A percentile compares a stretch with the other conserved stretches of the same genome.
These are phyloP conservation scores for Ustanciosporium gigantosporum DNA, from an alignment of 1,284 basidiomycete genomes.

Conservation along the genomic window DNA sequence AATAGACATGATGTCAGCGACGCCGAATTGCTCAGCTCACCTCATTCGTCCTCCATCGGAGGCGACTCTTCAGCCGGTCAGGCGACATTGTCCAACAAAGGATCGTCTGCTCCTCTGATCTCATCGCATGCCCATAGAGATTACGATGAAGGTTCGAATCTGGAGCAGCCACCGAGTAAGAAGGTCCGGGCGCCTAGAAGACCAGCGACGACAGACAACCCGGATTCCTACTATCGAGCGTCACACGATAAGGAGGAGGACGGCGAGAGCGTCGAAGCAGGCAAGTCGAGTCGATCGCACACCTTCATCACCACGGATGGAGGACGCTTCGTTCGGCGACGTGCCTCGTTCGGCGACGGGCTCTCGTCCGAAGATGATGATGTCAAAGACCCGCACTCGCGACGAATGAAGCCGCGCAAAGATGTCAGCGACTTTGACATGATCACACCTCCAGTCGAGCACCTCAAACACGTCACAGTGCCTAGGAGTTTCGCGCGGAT, in stretches of 20 bases:
- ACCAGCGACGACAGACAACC: background rate
- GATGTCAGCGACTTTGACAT: constrained; percentile 48
- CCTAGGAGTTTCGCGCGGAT: constrained; percentile 16
- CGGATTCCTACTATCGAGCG: background rate
- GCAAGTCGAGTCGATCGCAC: background rate
- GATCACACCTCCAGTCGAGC: constrained; percentile 47
- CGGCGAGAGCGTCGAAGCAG: too few species aligned
- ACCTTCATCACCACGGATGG: background rate
- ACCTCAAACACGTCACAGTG: constrained; percentile 35
- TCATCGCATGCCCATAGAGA: too few species aligned
- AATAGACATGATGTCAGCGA: too few species aligned
- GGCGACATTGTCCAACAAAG: too few species aligned
- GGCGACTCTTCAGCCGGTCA: too few species aligned
- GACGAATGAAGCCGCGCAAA: constrained; percentile 37
- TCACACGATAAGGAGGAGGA: background rate
- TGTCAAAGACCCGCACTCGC: too few species aligned
- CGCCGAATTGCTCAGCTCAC: too few species aligned
- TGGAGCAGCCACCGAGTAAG: background rate
- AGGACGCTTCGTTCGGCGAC: background rate
- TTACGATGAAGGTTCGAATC: background rate
- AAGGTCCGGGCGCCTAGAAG: background rate
- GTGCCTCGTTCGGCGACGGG: constrained; percentile 6
- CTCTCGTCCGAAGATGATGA: too few species aligned
- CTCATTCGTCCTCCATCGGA: too few species aligned
- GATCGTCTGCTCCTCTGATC: too few species aligned